Conservation (phyloP, 495 filamentous ascomycete species). For the Penicillium turbatum region DNA sequence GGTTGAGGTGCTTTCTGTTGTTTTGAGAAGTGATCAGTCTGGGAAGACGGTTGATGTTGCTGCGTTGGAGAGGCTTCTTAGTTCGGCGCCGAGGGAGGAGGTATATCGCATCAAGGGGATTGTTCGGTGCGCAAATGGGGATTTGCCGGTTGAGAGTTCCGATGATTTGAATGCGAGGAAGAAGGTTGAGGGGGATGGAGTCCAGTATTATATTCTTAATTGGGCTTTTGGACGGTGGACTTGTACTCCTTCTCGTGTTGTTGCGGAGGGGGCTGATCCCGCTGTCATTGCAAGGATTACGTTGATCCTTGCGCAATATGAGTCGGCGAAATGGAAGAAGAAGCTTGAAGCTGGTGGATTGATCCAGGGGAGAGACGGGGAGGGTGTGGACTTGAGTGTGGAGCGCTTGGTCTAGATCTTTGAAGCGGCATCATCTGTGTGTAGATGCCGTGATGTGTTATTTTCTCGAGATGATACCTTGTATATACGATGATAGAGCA, state of each 20-base stretch:
- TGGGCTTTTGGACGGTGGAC: slow-evolving; percentile 98
- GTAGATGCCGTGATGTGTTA: not conserved
- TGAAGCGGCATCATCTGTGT: slow-evolving; percentile 16
- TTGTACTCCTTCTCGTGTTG: slow-evolving; percentile 58
- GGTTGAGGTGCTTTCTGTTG: slow-evolving; percentile 83
- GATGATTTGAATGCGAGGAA: slow-evolving; percentile 28
- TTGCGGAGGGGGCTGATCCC: slow-evolving; percentile 36
- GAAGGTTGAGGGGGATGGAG: slow-evolving; percentile 3
- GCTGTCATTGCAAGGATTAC: slow-evolving; percentile 67
- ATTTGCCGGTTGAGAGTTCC: slow-evolving; percentile 55
- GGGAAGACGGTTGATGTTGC: slow-evolving; percentile 53
- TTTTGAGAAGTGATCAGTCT: slow-evolving; percentile 41
- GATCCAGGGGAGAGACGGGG: slow-evolving; percentile 42
- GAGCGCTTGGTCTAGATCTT: slow-evolving; percentile 35
- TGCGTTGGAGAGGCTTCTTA: slow-evolving; percentile 63
- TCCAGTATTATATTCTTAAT: slow-evolving; percentile 72
- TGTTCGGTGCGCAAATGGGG: slow-evolving; percentile 50
- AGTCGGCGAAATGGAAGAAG: slow-evolving; percentile 87
- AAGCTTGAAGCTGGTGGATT: slow-evolving; percentile 61
- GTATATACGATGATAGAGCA: slow-evolving; percentile 5
- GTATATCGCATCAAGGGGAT: slow-evolving; percentile 95
- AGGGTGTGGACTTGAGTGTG: slow-evolving; percentile 32
- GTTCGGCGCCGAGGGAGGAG: slow-evolving; percentile 76
- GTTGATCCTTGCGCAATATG: slow-evolving; percentile 76
- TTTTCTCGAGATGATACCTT: slow-evolving; percentile 13